Base-by-base conservation (phyloP, 805 yeast genomes). In the Starmera amethionina region DNA sequence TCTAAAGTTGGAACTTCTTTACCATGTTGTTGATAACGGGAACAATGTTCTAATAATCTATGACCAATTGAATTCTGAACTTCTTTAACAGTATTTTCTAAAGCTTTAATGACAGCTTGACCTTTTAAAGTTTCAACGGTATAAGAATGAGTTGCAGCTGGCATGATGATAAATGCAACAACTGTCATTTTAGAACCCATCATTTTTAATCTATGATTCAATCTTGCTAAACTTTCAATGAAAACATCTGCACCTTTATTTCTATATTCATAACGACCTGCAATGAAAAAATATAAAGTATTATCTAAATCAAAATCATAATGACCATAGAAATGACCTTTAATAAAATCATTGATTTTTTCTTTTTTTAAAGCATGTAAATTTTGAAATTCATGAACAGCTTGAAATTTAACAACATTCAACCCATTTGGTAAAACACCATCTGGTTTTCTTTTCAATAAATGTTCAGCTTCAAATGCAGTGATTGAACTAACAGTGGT, bases 161-260 rank as follows among this genome's bases (percentile, higher is more conserved):
- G 98, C 97, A 93, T 93, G 62, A 90, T 90, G 55, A 90, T 87
- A 58, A 90, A 90, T 10, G 97, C 97, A 35, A 90, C 97, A 16
- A 90, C 93, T 0, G 97, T 90, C 71, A 81, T 83, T 52, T 82
- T 85, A 6, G 96, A 83, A 34, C 86, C 86, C 5, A 77, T 63
- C 42, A 77, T 79, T 65, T 93, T 87, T 56, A 90, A 75, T 44
- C 80, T 73, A 61, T 90, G 90, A 64, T 90, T 90, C 56, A 90
- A 73, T 50, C 98, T 73, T 1, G 97, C 97, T 44, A 90, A 72
- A 2, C 95, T 71, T 64, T 90, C 98, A 52, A 90, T 85, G 60
- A 79, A 90, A 72, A 90, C 81, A 60, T 90, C 98, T 31, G 87
- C 95, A 55, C 98, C 98, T 64, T 90, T 90, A 62, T 90, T 90